These are phyloP conservation scores for Sanguinoderma infundibulare DNA, from an alignment of 1,284 basidiomycete genomes.

Conservation along the genomic window DNA sequence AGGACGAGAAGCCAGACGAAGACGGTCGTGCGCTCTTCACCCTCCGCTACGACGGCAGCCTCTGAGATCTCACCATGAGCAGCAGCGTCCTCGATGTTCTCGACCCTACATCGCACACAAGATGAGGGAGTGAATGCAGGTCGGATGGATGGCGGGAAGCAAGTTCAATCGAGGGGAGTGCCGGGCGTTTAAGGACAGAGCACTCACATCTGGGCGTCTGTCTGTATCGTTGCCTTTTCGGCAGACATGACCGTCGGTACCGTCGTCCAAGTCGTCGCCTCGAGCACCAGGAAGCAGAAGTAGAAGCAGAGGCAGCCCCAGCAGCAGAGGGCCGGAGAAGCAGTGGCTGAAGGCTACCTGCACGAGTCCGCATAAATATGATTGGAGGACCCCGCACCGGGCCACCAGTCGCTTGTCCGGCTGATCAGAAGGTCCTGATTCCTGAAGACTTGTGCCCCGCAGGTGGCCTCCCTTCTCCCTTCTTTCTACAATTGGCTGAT, in stretches of 20 bases:
- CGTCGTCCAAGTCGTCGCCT: background rate
- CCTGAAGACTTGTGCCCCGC: background rate
- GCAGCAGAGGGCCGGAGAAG: no score
- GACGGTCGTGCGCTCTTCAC: slow-evolving; percentile 70
- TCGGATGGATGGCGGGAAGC: background rate
- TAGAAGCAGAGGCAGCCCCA: background rate
- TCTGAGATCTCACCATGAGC: slow-evolving; percentile 62
- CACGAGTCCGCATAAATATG: background rate
- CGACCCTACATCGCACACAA: slow-evolving; percentile 20
- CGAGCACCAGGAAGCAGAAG: background rate
- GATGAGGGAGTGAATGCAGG: background rate
- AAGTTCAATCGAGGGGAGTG: background rate
- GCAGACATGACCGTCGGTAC: background rate
- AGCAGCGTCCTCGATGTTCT: slow-evolving; percentile 30
- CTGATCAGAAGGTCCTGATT: slow-evolving; percentile 1
- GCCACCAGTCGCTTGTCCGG: background rate
- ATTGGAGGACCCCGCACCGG: background rate
- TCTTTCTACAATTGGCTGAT: no score
- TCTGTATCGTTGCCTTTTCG: background rate
- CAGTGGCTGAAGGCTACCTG: no score
- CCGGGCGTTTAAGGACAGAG: background rate
- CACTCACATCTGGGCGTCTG: slow-evolving; percentile 4
- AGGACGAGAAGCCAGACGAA: slow-evolving; percentile 73
- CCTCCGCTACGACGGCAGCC: slow-evolving; percentile 64
- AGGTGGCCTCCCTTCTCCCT: background rate